Conservation (phyloP, 2,329 filamentous ascomycete species). For the Exophiala alcalophila region DNA sequence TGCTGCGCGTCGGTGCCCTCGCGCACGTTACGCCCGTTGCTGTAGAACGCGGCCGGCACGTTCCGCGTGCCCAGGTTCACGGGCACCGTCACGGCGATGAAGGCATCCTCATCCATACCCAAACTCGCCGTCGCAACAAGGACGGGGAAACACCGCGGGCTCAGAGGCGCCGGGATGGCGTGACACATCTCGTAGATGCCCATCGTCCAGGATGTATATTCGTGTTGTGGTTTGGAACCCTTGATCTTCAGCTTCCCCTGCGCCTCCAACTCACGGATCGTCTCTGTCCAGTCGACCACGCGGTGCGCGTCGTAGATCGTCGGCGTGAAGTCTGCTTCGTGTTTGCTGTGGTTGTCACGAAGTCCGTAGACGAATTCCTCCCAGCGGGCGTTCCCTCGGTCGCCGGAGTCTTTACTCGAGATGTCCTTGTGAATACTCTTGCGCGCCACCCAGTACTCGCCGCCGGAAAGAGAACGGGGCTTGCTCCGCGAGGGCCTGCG, state of each 20-base stretch:
- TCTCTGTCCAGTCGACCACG: conserved; percentile 32
- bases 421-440: conserved; percentile 37
- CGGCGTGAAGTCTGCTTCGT: conserved; percentile 44
- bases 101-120: conserved; percentile 23
- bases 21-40: conserved; percentile 28
- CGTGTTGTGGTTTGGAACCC: neutral
- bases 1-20: conserved; percentile 30
- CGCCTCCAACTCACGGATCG: conserved; percentile 17
- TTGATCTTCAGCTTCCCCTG: conserved; percentile 5
- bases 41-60: conserved; percentile 31
- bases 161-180: conserved; percentile 30
- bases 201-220: conserved; percentile 18
- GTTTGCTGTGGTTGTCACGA: conserved; percentile 38
- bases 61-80: conserved; percentile 28
- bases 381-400: conserved; percentile 38
- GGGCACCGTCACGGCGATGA: conserved; percentile 35
- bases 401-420: conserved; percentile 25
- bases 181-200: conserved; percentile 36
- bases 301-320: conserved; percentile 33
- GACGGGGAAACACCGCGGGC: conserved; percentile 33
- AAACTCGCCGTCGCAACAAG: conserved; percentile 32
- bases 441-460: conserved; percentile 44
- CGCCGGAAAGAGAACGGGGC: conserved; percentile 13
- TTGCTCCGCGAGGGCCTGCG: conserved; percentile 17
- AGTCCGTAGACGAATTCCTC: conserved; percentile 40